phyloP scores from a whole-genome alignment of 177 flowering plant genomes.

The Vitis hybrid region DNA sequence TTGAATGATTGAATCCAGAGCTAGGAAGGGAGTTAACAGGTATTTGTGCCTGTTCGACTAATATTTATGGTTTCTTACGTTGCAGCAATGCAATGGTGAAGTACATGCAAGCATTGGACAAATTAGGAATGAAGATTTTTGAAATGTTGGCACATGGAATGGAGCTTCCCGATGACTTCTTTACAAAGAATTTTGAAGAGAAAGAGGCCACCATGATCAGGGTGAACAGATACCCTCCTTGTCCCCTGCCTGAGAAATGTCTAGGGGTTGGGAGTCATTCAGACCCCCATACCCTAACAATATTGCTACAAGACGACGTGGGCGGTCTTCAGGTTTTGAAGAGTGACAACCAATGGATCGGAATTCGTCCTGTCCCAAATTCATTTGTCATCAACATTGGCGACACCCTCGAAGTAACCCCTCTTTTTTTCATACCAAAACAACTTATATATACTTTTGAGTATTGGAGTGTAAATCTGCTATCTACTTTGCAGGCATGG shows the following conservation, averaged over 20 bases:
- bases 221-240: slow-evolving; percentile 34
- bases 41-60: no score
- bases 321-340: slow-evolving; percentile 35
- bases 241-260: slow-evolving; percentile 39
- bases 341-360: slow-evolving; percentile 27
- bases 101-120: slow-evolving; percentile 31
- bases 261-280: slow-evolving; percentile 40
- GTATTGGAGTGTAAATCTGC: background rate
- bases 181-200: slow-evolving; percentile 30
- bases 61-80: background rate
- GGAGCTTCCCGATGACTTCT: slow-evolving; percentile 29
- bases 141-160: slow-evolving; percentile 38
- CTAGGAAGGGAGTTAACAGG: no score
- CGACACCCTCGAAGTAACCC: slow-evolving; percentile 30
- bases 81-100: slow-evolving; percentile 28
- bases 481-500: slow-evolving; percentile 25
- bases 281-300: slow-evolving; percentile 36
- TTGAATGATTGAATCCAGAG: no score
- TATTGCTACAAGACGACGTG: slow-evolving; percentile 32
- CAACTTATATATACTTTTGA: background rate
- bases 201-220: slow-evolving; percentile 32
- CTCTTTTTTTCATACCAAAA: background rate
- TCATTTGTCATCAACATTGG: slow-evolving; percentile 32
- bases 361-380: slow-evolving; percentile 28
- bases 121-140: slow-evolving; percentile 29